Base-by-base conservation (phyloP, 805 yeast species). In the Isabelozyma heimii region DNA sequence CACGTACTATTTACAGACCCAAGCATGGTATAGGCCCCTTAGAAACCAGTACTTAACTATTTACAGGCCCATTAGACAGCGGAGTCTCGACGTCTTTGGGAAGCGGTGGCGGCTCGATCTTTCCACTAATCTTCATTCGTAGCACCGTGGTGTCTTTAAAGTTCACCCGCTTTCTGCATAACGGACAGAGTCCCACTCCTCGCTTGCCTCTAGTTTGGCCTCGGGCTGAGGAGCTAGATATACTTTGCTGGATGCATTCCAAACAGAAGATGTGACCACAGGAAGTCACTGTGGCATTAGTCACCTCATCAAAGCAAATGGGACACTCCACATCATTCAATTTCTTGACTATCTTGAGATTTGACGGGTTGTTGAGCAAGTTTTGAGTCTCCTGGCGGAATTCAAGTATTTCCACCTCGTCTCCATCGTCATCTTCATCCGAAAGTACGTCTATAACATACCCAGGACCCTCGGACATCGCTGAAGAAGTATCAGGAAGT, bases 201-300 rank as follows among this genome's bases (percentile, higher is more conserved):
- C 61, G 57, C 37, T 59, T 58, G 3, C 73, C 71, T 15, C 67
- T 52, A 5, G 66, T 66, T 51, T 73, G 79, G 8, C 79, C 79
- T 10, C 77, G 58, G 17, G 79, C 77, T 43, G 63, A 59, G 1
- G 76, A 70, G 37, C 72, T 61, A 5, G 76, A 56, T 2, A 73
- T 57, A 51, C 75, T 67, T 48, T 66, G 70, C 55, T 68, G 76
- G 14, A 73, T 62, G 52, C 79, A 73, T 37, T 70, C 75, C 8
- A 73, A 54, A 47, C 79, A 73, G 54, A 70, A 73, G 3, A 73
- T 59, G 50, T 73, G 79, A 14, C 79, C 79, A 53, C 79, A 73
- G 1, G 69, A 58, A 0, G 77, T 73, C 40, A 68, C 62, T 42
- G 77, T 71, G 43, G 77, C 77, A 45, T 55, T 61, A 5, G 62